These are phyloP conservation scores for Fraxinus ornus DNA, from an alignment of 305 asterid species.

Conservation along the genomic window DNA sequence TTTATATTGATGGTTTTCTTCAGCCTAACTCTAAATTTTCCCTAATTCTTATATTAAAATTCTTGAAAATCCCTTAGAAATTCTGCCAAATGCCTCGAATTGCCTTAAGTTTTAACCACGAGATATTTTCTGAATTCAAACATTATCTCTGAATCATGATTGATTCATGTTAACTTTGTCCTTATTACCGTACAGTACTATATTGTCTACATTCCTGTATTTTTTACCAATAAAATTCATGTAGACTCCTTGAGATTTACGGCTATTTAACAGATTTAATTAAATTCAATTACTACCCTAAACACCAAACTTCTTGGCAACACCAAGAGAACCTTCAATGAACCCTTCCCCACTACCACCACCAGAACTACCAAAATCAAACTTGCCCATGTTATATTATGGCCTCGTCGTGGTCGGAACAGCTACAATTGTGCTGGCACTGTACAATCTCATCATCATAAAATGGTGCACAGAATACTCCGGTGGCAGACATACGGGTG, in stretches of 20 bases:
- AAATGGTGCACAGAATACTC: conserved; percentile 41
- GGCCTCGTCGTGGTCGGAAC: conserved; percentile 58
- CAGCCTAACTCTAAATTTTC: no score
- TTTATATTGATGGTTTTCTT: no score
- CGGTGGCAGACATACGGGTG: neutral
- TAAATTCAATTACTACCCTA: neutral
- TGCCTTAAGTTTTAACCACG: no score
- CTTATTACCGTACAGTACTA: no score
- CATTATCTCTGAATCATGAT: no score
- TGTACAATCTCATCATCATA: conserved; percentile 50
- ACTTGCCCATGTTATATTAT: conserved; percentile 55
- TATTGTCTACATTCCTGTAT: neutral
- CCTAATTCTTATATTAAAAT: no score
- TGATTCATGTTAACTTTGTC: no score
- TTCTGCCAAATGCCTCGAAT: no score
- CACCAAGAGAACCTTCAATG: conserved; percentile 28
- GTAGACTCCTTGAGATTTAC: conserved; percentile 19
- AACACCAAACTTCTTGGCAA: conserved; percentile 4
- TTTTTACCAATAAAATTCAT: no score
- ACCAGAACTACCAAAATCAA: conserved; percentile 27
- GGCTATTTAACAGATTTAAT: neutral
- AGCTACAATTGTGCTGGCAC: conserved; percentile 42
- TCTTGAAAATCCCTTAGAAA: no score
- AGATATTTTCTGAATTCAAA: no score
- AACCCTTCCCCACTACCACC: conserved; percentile 23